phyloP scores from a whole-genome alignment of 148 eudicot genomes.

The Nepenthes gracilis region DNA sequence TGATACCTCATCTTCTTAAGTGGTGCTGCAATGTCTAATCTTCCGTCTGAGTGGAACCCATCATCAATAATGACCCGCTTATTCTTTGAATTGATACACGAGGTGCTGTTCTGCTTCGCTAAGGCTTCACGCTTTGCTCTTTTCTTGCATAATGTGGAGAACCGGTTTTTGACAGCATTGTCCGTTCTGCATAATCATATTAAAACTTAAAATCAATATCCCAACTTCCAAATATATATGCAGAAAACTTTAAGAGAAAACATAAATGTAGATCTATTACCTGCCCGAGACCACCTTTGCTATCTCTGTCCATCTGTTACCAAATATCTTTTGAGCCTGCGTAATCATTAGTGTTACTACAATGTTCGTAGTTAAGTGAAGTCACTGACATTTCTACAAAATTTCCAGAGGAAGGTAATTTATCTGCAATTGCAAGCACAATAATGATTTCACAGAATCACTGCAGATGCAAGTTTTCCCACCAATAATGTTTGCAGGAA shows the following conservation, averaged over 20 bases:
- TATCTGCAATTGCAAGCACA: neutral
- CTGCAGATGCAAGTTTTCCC: too few species aligned
- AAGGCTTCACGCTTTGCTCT: constrained; percentile 60
- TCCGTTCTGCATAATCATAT: constrained; percentile 49
- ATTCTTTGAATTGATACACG: constrained; percentile 46
- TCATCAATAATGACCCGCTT: constrained; percentile 45
- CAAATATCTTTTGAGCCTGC: constrained; percentile 92
- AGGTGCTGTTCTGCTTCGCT: constrained; percentile 50
- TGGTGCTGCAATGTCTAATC: constrained; percentile 26
- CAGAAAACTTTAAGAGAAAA: neutral
- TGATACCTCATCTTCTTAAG: constrained; percentile 57
- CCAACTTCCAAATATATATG: neutral
- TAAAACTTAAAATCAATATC: neutral
- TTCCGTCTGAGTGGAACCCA: constrained; percentile 18
- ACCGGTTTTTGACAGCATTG: constrained; percentile 94
- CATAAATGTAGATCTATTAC: constrained; percentile 13
- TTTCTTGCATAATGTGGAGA: constrained; percentile 82
- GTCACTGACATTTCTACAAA: neutral
- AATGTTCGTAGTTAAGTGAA: too few species aligned
- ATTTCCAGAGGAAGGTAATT: neutral
- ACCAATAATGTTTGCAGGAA: too few species aligned
- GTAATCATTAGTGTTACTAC: neutral
- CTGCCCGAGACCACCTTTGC: constrained; percentile 98
- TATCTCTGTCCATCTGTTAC: constrained; percentile 97
- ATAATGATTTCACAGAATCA: too few species aligned